Conservation (phyloP, 2,329 filamentous ascomycete genomes). For the Stachybotrys chlorohalonatus region DNA sequence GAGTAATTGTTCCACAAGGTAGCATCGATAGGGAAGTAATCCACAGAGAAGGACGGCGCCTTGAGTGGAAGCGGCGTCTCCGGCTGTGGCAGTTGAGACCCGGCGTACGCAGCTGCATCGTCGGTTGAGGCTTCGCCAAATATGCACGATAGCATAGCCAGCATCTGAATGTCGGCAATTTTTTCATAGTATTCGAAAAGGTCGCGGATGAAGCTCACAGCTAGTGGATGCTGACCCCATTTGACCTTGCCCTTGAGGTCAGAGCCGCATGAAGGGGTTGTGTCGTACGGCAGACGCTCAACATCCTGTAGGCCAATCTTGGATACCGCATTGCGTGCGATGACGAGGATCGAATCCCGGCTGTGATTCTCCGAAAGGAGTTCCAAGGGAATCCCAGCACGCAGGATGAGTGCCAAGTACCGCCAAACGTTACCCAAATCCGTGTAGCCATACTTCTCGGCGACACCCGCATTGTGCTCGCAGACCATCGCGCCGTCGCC, state of each 20-base stretch:
- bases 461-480: conserved; percentile 71
- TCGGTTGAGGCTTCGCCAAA: conserved; percentile 53
- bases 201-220: conserved; percentile 49
- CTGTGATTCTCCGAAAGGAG: conserved; percentile 46
- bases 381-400: conserved; percentile 65
- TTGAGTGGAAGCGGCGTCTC: conserved; percentile 58
- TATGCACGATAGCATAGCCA: conserved; percentile 63
- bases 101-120: conserved; percentile 47
- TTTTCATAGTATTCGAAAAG: conserved; percentile 57
- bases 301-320: conserved; percentile 11
- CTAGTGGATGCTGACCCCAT: conserved; percentile 59
- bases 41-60: conserved; percentile 55
- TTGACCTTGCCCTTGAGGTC: conserved; percentile 51
- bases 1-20: conserved; percentile 43
- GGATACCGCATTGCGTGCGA: conserved; percentile 54
- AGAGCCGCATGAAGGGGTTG: background rate
- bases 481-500: conserved; percentile 77
- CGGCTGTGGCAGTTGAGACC: conserved; percentile 45
- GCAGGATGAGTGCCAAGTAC: conserved; percentile 67
- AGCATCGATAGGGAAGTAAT: conserved; percentile 54
- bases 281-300: background rate
- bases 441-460: conserved; percentile 57
- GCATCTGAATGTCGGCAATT: conserved; percentile 57
- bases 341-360: conserved; percentile 55
- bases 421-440: conserved; percentile 80